Percentiles rank a stretch among this genome's conserved stretches.
These are phyloP conservation scores for Candida silvicultrix DNA, from an alignment of 805 yeast genomes.

Conservation along the genomic window DNA sequence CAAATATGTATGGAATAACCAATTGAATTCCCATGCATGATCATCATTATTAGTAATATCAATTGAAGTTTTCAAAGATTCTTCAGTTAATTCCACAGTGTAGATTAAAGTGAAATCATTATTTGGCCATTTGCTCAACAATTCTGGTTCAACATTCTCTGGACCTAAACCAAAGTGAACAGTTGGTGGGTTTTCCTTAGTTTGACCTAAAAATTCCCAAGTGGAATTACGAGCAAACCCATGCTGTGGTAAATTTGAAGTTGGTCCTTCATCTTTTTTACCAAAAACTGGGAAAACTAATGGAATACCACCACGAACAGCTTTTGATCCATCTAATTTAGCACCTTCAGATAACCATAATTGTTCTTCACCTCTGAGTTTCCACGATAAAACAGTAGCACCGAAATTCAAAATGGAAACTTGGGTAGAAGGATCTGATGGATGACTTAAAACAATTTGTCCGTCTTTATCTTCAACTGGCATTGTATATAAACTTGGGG, in stretches of 20 bases:
- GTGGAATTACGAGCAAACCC: slow-evolving; percentile 88
- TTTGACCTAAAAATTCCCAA: slow-evolving; percentile 95
- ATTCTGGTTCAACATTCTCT: slow-evolving; percentile 63
- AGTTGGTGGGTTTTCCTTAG: slow-evolving; percentile 60
- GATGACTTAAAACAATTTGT: slow-evolving; percentile 54
- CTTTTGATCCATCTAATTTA: slow-evolving; percentile 82
- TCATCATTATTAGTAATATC: slow-evolving; percentile 69
- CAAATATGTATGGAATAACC: slow-evolving; percentile 92
- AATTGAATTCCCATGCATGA: slow-evolving; percentile 74
- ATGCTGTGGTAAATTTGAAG: slow-evolving; percentile 80
- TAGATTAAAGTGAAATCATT: slow-evolving; percentile 72
- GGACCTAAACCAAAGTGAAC: slow-evolving; percentile 91
- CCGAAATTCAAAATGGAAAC: slow-evolving; percentile 80
- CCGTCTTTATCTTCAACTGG: slow-evolving; percentile 61
- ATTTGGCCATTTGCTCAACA: slow-evolving; percentile 51
- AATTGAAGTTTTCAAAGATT: slow-evolving; percentile 58
- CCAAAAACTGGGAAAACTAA: slow-evolving; percentile 94
- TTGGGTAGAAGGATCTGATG: slow-evolving; percentile 41
- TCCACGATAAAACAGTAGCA: slow-evolving; percentile 87
- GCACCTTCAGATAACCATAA: slow-evolving; percentile 79
- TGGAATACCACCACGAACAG: slow-evolving; percentile 97
- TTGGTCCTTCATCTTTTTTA: slow-evolving; percentile 51
- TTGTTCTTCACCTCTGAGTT: slow-evolving; percentile 63
- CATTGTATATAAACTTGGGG: too few relatives aligned
- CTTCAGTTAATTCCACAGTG: slow-evolving; percentile 55